Conservation (phyloP, 73 alveolate genomes). For the Paramecium biaurelia region DNA sequence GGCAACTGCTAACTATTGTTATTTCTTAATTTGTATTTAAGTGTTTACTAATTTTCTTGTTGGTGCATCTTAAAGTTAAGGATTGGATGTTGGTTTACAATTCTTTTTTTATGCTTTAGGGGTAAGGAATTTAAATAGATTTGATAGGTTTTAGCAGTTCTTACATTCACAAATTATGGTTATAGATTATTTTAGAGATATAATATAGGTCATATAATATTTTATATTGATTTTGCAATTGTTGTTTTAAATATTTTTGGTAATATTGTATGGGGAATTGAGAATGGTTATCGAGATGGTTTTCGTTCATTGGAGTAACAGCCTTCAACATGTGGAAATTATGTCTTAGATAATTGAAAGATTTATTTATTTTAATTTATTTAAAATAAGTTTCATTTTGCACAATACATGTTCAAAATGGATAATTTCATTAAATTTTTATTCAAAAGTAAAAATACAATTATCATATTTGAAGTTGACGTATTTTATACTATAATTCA, state of each 20-base stretch:
- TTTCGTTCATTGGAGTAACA: neutral
- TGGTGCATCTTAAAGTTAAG: neutral
- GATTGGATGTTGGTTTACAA: neutral
- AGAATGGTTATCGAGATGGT: neutral
- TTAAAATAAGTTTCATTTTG: neutral
- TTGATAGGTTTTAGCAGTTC: neutral
- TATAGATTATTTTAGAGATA: neutral
- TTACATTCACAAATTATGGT: neutral
- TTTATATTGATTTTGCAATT: neutral
- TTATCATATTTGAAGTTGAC: neutral
- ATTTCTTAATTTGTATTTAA: neutral
- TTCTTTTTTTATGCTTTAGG: constrained; percentile 3
- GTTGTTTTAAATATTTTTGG: neutral
- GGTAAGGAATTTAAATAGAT: neutral
- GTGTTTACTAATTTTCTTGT: neutral
- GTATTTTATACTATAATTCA: neutral
- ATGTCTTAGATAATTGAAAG: neutral
- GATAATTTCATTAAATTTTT: neutral
- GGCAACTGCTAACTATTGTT: constrained; percentile 36
- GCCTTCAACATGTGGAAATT: neutral
- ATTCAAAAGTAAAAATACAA: neutral
- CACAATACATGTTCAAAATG: neutral
- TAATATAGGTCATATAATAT: neutral
- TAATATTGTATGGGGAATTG: neutral
- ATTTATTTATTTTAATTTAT: neutral